Evolutionary conservation across 106 monocot genomes (phyloP), one percentile per base, ranked within the genome.

Genomic region (Dendrobium catenatum): DNA sequence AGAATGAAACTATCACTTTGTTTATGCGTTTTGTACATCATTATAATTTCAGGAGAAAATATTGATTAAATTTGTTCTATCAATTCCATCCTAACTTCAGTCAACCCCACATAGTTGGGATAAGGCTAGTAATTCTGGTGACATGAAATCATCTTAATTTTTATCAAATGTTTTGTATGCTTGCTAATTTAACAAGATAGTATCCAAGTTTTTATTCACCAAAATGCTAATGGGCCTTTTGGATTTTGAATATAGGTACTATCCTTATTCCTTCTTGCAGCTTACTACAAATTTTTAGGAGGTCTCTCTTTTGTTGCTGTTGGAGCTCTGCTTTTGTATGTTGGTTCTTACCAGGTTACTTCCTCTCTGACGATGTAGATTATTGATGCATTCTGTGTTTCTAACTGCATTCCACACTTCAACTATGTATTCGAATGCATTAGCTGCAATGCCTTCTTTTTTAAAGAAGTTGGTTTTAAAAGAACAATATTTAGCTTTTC

Each of bases 291-390:
- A 77, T 16, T 95, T 86, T 93, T 95, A 49, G 83, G 86, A 24
- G 82, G 86, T 68, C 41, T 89, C 41, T 89, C 98, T 78, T 72
- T 91, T 55, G 86, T 98, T 84, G 98, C 98, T 76, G 98, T 98
- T 26, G 87, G 88, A 84, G 94, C 98, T 81, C 83, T 98, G 77
- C 98, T 98, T 80, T 84, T 98, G 6, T 98, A 98, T 86, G 98
- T 98, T 83, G 93, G 98, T 16, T 93, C 94, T 22, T 98, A 98
- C 85, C 98, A 98, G 98, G 98, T 95, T 78, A 18, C 19, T 82
- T 55, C 75, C 74, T 89, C 37, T n/a, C 64, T 26, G 27, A 26
- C 24, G 24, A 22, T 66, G 64, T 26, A 22, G 26, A 66, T 26
- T 24, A 24, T 26, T 66, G 15, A 66, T 66, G 64, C 64, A 6